Conservation (phyloP, 140 eudicot genomes). For the Oenanthe javanica region DNA sequence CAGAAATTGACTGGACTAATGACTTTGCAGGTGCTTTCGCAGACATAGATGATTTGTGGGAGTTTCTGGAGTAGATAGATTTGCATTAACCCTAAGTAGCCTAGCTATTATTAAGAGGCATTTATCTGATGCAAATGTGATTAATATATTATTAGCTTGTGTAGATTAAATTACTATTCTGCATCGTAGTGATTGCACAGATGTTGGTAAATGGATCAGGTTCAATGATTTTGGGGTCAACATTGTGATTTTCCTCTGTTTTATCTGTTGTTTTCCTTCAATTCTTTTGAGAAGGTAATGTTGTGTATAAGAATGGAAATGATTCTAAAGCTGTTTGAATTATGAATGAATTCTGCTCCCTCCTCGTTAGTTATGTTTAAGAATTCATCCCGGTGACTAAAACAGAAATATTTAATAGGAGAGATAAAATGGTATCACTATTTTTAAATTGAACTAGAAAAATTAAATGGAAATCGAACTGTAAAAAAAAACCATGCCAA, state of each 20-base stretch:
- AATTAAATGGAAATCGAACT: no score
- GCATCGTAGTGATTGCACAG: slow-evolving; percentile 5
- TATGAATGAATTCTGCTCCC: not conserved
- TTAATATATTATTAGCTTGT: not conserved
- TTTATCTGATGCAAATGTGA: not conserved
- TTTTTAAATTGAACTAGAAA: no score
- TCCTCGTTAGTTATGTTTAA: not conserved
- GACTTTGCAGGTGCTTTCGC: slow-evolving; percentile 2
- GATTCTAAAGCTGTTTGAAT: not conserved
- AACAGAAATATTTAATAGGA: no score
- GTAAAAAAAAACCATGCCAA: no score
- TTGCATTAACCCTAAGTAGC: slow-evolving; percentile 1
- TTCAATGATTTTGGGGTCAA: not conserved
- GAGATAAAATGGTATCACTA: no score
- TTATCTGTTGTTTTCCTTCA: not conserved
- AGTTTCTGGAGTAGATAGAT: slow-evolving; percentile 27
- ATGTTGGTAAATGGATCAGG: not conserved
- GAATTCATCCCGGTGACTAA: not conserved
- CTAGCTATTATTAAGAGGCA: slow-evolving; percentile 7
- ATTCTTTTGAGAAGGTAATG: not conserved
- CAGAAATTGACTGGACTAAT: slow-evolving; percentile 12
- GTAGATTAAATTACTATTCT: not conserved
- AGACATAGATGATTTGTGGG: slow-evolving; percentile 47
- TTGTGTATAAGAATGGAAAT: not conserved
- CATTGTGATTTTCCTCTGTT: not conserved